A percentile compares a stretch with the other conserved stretches of the same genome.
These are phyloP conservation scores for Rhexocercosporidium sp. DNA, from an alignment of 2,329 filamentous ascomycete species.

Conservation along the genomic window DNA sequence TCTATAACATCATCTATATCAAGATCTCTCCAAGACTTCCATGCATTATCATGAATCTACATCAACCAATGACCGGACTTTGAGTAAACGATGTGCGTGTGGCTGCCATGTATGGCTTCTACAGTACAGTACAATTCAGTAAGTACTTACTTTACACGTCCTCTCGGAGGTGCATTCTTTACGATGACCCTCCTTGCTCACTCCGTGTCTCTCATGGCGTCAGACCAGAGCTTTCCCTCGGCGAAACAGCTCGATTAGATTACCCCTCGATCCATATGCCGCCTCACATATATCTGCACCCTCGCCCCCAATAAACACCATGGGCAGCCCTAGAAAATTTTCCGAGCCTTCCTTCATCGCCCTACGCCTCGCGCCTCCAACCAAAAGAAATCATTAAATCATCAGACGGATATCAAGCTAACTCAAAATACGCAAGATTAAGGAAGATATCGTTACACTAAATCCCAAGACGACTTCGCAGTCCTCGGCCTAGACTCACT, in stretches of 20 bases:
- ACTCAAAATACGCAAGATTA: too few species aligned
- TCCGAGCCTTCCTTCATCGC: background rate
- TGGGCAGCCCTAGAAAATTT: background rate
- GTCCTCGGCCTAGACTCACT: background rate
- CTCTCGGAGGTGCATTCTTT: background rate
- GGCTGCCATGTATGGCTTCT: background rate
- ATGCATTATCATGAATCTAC: background rate
- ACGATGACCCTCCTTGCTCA: background rate
- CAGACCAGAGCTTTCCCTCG: background rate
- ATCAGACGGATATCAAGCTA: too few species aligned
- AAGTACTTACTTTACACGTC: background rate
- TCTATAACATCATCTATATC: constrained; percentile 5
- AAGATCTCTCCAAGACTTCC: background rate
- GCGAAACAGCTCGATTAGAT: background rate
- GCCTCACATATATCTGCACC: background rate
- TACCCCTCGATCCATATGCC: constrained; percentile 7
- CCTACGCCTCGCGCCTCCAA: background rate
- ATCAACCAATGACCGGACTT: background rate
- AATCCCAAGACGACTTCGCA: background rate
- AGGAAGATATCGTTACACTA: too few species aligned
- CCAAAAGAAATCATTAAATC: too few species aligned
- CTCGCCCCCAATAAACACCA: background rate
- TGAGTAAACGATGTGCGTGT: background rate
- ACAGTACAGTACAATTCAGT: background rate
- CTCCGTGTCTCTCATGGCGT: constrained; percentile 9